phyloP scores from a whole-genome alignment of 2,329 filamentous ascomycete species.

The Arachnomyces sp. region DNA sequence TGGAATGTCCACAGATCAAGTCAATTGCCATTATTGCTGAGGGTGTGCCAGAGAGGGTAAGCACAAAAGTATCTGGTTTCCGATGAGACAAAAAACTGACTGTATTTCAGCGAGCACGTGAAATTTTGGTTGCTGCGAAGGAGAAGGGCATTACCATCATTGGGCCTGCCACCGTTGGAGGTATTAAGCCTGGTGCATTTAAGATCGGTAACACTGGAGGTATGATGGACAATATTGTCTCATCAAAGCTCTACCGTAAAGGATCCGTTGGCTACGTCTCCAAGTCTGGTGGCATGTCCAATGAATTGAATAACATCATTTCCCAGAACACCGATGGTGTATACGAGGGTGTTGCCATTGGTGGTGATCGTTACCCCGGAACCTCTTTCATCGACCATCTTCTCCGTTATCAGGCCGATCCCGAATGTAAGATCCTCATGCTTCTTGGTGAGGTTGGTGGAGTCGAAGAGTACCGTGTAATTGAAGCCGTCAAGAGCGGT shows the following conservation, averaged over 20 bases:
- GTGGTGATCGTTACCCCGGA: conserved; percentile 96
- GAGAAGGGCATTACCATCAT: conserved; percentile 99
- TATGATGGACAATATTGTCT: conserved; percentile 99
- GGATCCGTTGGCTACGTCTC: conserved; percentile 98
- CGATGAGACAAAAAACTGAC: not conserved
- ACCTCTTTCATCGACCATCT: conserved; percentile 99
- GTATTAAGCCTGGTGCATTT: conserved; percentile 98
- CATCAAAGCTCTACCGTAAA: conserved; percentile 99
- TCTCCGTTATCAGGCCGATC: conserved; percentile 91
- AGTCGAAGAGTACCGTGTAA: conserved; percentile 99
- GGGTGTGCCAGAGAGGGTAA: conserved; percentile 94
- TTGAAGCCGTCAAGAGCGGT: conserved; percentile 92
- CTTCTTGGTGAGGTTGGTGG: conserved; percentile 97
- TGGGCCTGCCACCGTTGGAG: conserved; percentile 94
- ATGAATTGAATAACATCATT: conserved; percentile 99
- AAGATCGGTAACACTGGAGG: conserved; percentile 99
- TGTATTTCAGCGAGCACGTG: conserved; percentile 69
- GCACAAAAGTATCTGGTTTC: conserved; percentile 6
- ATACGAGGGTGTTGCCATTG: conserved; percentile 97
- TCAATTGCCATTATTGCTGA: conserved; percentile 99
- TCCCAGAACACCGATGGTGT: conserved; percentile 94
- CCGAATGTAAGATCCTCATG: conserved; percentile 94
- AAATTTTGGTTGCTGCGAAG: conserved; percentile 92
- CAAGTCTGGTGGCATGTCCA: conserved; percentile 99
- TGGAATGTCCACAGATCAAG: conserved; percentile 95